These are phyloP conservation scores for Sporothrix sp. DNA, from an alignment of 2,329 filamentous ascomycete genomes.

Conservation along the genomic window DNA sequence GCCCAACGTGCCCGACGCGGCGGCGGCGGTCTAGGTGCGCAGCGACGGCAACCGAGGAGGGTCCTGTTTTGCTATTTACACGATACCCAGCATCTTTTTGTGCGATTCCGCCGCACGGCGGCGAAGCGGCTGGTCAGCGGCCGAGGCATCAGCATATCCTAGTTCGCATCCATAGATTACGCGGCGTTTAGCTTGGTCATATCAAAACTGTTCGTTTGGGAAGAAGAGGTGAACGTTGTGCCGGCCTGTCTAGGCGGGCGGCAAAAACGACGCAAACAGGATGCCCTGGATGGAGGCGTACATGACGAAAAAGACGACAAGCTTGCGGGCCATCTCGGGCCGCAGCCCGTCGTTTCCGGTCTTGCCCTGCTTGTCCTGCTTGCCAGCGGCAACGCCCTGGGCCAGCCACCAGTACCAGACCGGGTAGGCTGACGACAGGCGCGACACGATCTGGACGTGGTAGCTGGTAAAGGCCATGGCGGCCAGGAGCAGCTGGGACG, in stretches of 20 bases:
- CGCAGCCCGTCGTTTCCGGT: constrained; percentile 14
- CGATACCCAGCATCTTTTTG: constrained; percentile 1
- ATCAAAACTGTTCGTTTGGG: too few species aligned
- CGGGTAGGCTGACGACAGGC: constrained; percentile 79
- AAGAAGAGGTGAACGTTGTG: too few species aligned
- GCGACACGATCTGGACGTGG: constrained; percentile 89
- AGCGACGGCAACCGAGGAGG: background rate
- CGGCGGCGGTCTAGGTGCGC: too few species aligned
- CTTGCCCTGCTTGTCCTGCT: too few species aligned
- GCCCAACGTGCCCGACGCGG: background rate
- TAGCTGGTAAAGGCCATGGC: constrained; percentile 66
- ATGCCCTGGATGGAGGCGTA: constrained; percentile 77
- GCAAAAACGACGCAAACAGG: constrained; percentile 82
- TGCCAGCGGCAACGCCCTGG: constrained; percentile 25
- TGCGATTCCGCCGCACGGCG: too few species aligned
- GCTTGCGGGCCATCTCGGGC: constrained; percentile 18
- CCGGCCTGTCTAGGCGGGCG: constrained; percentile 54
- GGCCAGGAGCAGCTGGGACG: constrained; percentile 63
- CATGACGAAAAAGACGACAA: constrained; percentile 62
- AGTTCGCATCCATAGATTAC: too few species aligned
- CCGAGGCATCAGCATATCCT: too few species aligned
- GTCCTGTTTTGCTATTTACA: constrained; percentile 1
- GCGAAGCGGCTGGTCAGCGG: too few species aligned
- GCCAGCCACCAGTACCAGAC: constrained; percentile 83
- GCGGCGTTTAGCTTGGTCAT: too few species aligned